phyloP scores from a whole-genome alignment of 2,329 filamentous ascomycete genomes.

The Ophiostoma angusticollis region DNA sequence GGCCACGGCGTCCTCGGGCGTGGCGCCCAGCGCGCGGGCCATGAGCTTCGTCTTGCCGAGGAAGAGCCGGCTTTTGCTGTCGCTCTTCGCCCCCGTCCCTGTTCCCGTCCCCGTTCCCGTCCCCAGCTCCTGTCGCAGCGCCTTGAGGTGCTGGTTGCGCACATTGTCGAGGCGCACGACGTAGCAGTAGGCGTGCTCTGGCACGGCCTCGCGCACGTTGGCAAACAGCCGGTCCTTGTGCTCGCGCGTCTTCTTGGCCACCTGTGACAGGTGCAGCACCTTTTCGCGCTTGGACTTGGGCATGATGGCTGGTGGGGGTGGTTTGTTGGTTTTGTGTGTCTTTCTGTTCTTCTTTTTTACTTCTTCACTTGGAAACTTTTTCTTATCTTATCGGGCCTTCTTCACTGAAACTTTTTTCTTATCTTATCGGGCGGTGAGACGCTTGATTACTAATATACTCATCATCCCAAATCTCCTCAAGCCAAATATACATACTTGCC shows the following conservation, averaged over 20 bases:
- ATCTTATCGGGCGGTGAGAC: constrained; percentile 15
- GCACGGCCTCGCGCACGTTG: constrained; percentile 73
- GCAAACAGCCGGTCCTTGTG: constrained; percentile 81
- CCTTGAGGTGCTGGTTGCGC: constrained; percentile 93
- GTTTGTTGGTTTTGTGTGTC: not conserved
- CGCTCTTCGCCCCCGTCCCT: not conserved
- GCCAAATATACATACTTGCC: constrained; percentile 60
- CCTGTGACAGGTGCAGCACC: constrained; percentile 81
- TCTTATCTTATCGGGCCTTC: constrained; percentile 1
- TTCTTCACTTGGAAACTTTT: constrained; percentile 3
- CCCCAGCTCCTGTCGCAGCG: constrained; percentile 75
- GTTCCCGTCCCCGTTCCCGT: constrained; percentile 40
- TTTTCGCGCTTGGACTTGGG: constrained; percentile 91
- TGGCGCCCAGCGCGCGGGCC: constrained; percentile 80
- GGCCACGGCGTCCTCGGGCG: constrained; percentile 65
- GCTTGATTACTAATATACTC: too few species aligned
- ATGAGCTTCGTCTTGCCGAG: constrained; percentile 99
- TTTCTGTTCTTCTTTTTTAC: constrained; percentile 3
- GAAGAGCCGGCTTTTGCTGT: constrained; percentile 46
- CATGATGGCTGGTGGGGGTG: constrained; percentile 42
- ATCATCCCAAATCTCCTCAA: constrained; percentile 20
- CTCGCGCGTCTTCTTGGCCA: constrained; percentile 84
- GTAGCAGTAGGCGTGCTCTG: constrained; percentile 81
- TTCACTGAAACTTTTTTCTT: constrained; percentile 8
- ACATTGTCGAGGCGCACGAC: constrained; percentile 93